phyloP scores from a whole-genome alignment of 1,284 basidiomycete species.

The Tilletia setariae region DNA sequence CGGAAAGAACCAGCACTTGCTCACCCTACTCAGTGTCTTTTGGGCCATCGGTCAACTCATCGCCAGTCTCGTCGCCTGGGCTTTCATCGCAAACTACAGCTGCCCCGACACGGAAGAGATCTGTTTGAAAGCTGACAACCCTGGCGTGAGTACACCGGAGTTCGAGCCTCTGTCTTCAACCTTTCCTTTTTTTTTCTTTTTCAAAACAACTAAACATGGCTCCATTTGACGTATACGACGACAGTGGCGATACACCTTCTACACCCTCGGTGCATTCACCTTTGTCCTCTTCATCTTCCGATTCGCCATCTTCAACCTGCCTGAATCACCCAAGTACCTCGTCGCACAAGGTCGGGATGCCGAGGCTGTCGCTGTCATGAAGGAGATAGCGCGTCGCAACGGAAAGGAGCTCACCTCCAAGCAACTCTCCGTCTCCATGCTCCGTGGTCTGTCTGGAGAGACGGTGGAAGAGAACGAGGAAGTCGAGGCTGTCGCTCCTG shows the following conservation, averaged over 20 bases:
- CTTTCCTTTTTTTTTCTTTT: too few relatives aligned
- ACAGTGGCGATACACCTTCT: conserved; percentile 50
- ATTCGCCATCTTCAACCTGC: conserved; percentile 49
- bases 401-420: conserved; percentile 45
- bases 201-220: too few relatives aligned
- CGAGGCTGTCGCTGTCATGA: conserved; percentile 46
- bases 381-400: conserved; percentile 46
- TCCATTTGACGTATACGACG: not conserved
- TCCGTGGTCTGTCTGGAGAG: conserved; percentile 51
- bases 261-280: conserved; percentile 47
- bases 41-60: conserved; percentile 52
- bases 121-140: conserved; percentile 39
- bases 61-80: conserved; percentile 50
- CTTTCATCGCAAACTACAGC: conserved; percentile 49
- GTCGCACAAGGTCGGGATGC: conserved; percentile 52
- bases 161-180: too few relatives aligned
- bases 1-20: conserved; percentile 35
- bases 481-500: conserved; percentile 22
- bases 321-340: conserved; percentile 53
- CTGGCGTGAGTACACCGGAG: conserved; percentile 28
- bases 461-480: conserved; percentile 38
- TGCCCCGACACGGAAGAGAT: conserved; percentile 28
- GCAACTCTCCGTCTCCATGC: conserved; percentile 45
- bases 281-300: conserved; percentile 46
- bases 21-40: conserved; percentile 38